phyloP scores from a whole-genome alignment of 2,329 filamentous ascomycete species.

The Neoscytalidium dimidiatum region DNA sequence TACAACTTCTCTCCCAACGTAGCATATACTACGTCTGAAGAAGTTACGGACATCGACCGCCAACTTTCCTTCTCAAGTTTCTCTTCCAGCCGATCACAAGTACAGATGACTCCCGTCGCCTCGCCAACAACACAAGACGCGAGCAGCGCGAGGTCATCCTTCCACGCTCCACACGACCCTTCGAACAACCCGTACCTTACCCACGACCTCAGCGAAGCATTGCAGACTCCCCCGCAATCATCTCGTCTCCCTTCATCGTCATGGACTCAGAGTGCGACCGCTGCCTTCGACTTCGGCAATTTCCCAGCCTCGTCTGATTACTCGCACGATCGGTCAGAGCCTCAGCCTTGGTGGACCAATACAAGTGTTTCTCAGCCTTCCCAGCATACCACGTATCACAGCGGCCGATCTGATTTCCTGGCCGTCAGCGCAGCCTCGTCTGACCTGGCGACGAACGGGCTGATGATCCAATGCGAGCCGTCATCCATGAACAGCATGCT shows the following conservation, averaged over 20 bases:
- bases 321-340: conserved; percentile 22
- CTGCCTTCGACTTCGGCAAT: conserved; percentile 30
- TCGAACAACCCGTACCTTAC: conserved; percentile 29
- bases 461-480: conserved; percentile 22
- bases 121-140: conserved; percentile 15
- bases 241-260: conserved; percentile 31
- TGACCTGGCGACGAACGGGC: conserved; percentile 17
- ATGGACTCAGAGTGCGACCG: conserved; percentile 33
- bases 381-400: conserved; percentile 24
- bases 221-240: conserved; percentile 39
- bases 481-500: conserved; percentile 17
- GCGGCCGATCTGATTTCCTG: conserved; percentile 22
- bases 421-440: conserved; percentile 19
- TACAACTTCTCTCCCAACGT: conserved; percentile 25
- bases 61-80: conserved; percentile 5
- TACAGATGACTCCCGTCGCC: conserved; percentile 19
- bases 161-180: conserved; percentile 23
- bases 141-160: conserved; percentile 21
- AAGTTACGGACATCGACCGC: conserved; percentile 6
- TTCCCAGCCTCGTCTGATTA: conserved; percentile 36
- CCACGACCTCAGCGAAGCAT: conserved; percentile 29
- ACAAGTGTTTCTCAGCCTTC: conserved; percentile 25
- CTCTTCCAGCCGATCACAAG: not conserved
- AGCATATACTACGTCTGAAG: not conserved
- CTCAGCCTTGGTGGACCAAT: conserved; percentile 32